Percentiles rank a stretch among this genome's conserved stretches.
These are phyloP conservation scores for Volvox africanus DNA, from an alignment of 139 green algal species.

Conservation along the genomic window DNA sequence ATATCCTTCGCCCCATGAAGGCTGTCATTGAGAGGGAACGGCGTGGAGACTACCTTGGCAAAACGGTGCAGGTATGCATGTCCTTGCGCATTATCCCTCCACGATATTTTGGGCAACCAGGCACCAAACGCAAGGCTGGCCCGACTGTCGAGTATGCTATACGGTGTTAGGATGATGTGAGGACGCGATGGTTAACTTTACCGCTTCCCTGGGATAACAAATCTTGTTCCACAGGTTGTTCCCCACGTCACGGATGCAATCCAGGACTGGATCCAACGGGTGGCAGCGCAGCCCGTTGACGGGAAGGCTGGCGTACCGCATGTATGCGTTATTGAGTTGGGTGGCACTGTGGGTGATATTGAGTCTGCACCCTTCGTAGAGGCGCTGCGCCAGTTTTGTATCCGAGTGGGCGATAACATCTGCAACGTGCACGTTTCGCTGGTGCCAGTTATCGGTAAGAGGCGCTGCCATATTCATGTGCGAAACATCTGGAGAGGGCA, in stretches of 20 bases:
- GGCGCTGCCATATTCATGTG: background rate
- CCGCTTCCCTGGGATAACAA: too few species aligned
- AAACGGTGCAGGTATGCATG: constrained; percentile 92
- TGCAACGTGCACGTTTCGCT: constrained; percentile 95
- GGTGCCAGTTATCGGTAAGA: constrained; percentile 93
- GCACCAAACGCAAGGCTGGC: too few species aligned
- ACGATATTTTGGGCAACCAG: too few species aligned
- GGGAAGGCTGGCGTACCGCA: constrained; percentile 84
- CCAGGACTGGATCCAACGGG: constrained; percentile 98
- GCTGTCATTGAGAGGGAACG: constrained; percentile 95
- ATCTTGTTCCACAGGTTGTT: constrained; percentile 75
- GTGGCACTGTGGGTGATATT: constrained; percentile 98
- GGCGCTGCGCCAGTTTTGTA: constrained; percentile 86
- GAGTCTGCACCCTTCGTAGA: constrained; percentile 99
- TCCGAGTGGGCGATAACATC: constrained; percentile 83
- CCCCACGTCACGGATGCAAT: constrained; percentile 99
- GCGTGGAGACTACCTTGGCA: constrained; percentile 96
- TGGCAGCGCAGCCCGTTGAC: constrained; percentile 93
- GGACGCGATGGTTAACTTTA: too few species aligned
- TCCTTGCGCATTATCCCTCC: too few species aligned
- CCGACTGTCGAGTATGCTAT: too few species aligned
- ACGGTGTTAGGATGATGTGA: too few species aligned
- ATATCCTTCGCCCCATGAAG: background rate
- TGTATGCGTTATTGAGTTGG: constrained; percentile 99
- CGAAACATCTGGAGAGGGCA: background rate